A percentile compares a stretch with the other conserved stretches of the same genome.
phyloP scores from a whole-genome alignment of 495 filamentous ascomycete species.

The Chaetomium cochliodes region DNA sequence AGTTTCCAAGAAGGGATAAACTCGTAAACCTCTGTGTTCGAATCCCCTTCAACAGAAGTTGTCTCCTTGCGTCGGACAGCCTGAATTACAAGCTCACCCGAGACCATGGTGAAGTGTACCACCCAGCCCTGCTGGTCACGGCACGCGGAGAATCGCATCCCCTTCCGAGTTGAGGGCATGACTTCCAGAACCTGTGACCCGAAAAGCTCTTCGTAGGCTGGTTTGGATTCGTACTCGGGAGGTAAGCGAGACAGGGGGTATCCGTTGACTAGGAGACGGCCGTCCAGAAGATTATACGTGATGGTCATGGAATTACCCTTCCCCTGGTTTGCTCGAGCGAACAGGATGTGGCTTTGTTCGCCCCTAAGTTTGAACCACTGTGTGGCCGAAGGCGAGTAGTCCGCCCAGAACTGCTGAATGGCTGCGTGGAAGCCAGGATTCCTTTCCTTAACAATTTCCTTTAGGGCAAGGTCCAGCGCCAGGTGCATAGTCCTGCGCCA shows the following conservation, averaged over 20 bases:
- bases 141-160: slow-evolving; percentile 48
- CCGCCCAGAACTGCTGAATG: slow-evolving; percentile 25
- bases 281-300: slow-evolving; percentile 55
- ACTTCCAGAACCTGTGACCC: slow-evolving; percentile 46
- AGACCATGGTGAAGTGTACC: slow-evolving; percentile 26
- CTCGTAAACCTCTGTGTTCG: slow-evolving; percentile 36
- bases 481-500: slow-evolving; percentile 22
- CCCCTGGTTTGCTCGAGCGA: not conserved
- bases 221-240: slow-evolving; percentile 42
- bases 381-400: slow-evolving; percentile 5
- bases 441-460: not conserved
- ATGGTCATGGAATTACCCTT: slow-evolving; percentile 29
- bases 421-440: slow-evolving; percentile 19
- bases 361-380: not conserved
- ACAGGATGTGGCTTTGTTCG: slow-evolving; percentile 10
- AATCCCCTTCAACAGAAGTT: slow-evolving; percentile 30
- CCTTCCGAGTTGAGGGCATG: slow-evolving; percentile 44
- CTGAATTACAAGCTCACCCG: slow-evolving; percentile 16
- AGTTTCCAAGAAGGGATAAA: slow-evolving; percentile 48
- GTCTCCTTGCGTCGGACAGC: slow-evolving; percentile 17
- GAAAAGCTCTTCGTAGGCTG: slow-evolving; percentile 37
- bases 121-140: slow-evolving; percentile 26
- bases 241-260: slow-evolving; percentile 53
- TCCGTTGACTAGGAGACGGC: slow-evolving; percentile 57
- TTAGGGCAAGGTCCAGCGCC: not conserved